Evolutionary conservation across 2,329 filamentous ascomycete genomes (phyloP).

Genomic region (Colletotrichum sp.): DNA sequence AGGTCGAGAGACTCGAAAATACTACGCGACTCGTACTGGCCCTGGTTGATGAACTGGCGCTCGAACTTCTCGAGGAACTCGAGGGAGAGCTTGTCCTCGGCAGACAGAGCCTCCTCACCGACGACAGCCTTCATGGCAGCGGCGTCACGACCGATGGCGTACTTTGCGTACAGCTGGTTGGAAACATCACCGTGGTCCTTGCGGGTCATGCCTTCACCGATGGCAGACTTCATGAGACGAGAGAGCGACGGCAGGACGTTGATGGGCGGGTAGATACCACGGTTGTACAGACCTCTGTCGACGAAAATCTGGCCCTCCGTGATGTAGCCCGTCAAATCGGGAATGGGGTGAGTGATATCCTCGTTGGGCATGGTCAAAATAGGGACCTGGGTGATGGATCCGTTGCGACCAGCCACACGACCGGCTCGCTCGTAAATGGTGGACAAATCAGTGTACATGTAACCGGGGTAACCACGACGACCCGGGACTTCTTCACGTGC

Average conservation of each 20-base stretch:
- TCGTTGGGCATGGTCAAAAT: conserved; percentile 99
- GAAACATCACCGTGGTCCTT: conserved; percentile 98
- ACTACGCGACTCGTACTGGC: conserved; percentile 86
- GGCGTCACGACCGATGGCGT: conserved; percentile 97
- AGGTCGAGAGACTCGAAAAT: conserved; percentile 95
- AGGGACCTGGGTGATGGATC: conserved; percentile 98
- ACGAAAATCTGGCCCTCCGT: conserved; percentile 99
- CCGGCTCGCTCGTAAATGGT: conserved; percentile 99
- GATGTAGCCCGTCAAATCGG: conserved; percentile 98
- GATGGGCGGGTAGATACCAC: conserved; percentile 97
- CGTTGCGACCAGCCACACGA: conserved; percentile 95
- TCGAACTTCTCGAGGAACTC: conserved; percentile 99
- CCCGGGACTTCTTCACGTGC: conserved; percentile 98
- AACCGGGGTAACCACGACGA: conserved; percentile 99
- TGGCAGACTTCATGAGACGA: conserved; percentile 99
- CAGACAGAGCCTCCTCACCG: conserved; percentile 93
- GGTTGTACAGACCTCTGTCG: conserved; percentile 92
- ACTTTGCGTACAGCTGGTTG: conserved; percentile 99
- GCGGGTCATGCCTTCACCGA: conserved; percentile 95
- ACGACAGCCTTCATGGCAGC: conserved; percentile 99
- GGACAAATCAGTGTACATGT: conserved; percentile 99
- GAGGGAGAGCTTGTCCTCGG: conserved; percentile 95
- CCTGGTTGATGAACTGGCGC: conserved; percentile 90
- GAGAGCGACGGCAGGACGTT: conserved; percentile 98
- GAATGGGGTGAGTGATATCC: conserved; percentile 98